phyloP scores from a whole-genome alignment of 2,329 filamentous ascomycete species.

The Thelonectria olida region DNA sequence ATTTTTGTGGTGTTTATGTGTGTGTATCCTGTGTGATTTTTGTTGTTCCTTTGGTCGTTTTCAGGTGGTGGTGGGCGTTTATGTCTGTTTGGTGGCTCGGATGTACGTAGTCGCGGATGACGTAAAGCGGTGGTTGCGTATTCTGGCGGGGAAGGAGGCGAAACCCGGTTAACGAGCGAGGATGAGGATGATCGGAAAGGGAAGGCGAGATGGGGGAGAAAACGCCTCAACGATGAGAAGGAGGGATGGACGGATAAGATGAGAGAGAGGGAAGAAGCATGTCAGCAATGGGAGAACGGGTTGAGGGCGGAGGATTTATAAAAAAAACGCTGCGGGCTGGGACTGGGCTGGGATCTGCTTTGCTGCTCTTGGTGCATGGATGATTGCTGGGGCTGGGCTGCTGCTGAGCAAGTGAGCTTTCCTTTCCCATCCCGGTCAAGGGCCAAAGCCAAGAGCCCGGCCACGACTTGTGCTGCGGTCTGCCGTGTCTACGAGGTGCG shows the following conservation, averaged over 20 bases:
- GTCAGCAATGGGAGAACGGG: constrained; percentile 13
- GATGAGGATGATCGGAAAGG: not conserved
- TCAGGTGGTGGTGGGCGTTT: constrained; percentile 6
- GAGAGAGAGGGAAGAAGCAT: constrained; percentile 8
- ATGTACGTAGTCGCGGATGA: constrained; percentile 30
- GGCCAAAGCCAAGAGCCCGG: not conserved
- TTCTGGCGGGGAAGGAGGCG: constrained; percentile 3
- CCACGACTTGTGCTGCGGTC: constrained; percentile 12
- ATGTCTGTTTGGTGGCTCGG: constrained; percentile 19
- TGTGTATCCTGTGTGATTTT: not conserved
- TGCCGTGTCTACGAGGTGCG: not conserved
- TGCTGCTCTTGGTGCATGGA: not conserved
- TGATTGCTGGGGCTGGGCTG: not conserved
- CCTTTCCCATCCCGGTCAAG: not conserved
- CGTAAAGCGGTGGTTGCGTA: constrained; percentile 28
- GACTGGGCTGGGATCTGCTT: constrained; percentile 8
- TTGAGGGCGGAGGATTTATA: constrained; percentile 24
- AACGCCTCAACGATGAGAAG: not conserved
- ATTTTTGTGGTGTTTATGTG: constrained; percentile 45
- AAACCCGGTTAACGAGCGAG: constrained; percentile 19
- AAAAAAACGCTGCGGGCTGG: constrained; percentile 12
- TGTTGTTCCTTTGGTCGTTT: not conserved
- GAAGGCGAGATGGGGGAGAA: constrained; percentile 1
- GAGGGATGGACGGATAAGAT: not conserved
- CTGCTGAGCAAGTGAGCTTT: not conserved